These are phyloP conservation scores for Mrakia hoshinonis DNA, from an alignment of 768 basidiomycete species.

Conservation along the genomic window DNA sequence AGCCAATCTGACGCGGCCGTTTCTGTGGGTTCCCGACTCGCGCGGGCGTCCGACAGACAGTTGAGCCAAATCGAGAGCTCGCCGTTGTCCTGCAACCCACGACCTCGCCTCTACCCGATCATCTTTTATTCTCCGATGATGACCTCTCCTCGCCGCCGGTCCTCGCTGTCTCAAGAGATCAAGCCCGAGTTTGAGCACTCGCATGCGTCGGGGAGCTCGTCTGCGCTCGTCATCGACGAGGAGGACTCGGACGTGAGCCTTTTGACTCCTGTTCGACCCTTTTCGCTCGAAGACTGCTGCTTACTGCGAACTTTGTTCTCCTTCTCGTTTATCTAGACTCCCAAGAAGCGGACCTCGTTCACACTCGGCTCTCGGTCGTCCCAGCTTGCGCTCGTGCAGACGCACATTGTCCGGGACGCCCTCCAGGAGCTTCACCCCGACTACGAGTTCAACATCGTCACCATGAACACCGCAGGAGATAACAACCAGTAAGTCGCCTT, in stretches of 20 bases:
- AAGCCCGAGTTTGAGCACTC: not conserved
- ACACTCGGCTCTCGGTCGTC: slow-evolving; percentile 77
- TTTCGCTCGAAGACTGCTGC: no score
- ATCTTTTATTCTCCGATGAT: not conserved
- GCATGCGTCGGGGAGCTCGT: not conserved
- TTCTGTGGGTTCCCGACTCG: not conserved
- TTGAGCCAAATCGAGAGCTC: not conserved
- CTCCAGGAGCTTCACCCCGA: slow-evolving; percentile 54
- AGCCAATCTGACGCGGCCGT: no score
- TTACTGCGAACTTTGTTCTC: not conserved
- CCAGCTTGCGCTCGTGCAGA: slow-evolving; percentile 82
- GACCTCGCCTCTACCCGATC: not conserved
- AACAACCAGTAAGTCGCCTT: slow-evolving; percentile 55
- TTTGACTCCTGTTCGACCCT: no score
- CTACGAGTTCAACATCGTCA: slow-evolving; percentile 48
- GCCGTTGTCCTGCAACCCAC: not conserved
- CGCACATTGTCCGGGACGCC: slow-evolving; percentile 62
- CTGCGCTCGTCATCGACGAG: not conserved
- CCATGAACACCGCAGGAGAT: slow-evolving; percentile 71
- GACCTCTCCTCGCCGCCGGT: slow-evolving; percentile 1
- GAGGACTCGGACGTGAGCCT: not conserved
- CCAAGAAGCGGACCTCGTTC: slow-evolving; percentile 36
- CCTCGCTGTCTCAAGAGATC: slow-evolving; percentile 22
- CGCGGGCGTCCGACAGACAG: not conserved
- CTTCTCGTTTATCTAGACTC: not conserved